Base-by-base conservation (phyloP, 805 yeast genomes). In the Debaryomyces hansenii region DNA sequence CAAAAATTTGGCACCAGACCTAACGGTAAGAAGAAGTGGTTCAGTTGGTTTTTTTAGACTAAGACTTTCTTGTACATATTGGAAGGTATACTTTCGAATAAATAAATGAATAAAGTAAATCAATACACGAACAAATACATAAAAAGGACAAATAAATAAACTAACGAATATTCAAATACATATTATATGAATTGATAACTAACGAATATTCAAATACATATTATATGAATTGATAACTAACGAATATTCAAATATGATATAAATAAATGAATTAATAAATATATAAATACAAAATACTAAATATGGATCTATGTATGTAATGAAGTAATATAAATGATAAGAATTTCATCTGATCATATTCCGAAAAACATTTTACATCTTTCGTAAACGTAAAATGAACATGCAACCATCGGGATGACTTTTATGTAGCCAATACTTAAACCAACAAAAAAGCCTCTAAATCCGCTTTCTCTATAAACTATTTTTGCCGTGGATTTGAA, bases 391-490 rank as follows among this genome's bases (percentile, higher is more conserved):
- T 82, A 91, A 66, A 92, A 92, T 12, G 97, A 85, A 65, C 97
- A 91, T 32, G 98, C 96, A 59, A 85, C 92, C 99, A 94, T 94
- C 7, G 99, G 99, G 15, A 88, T 82, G 31, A 94, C 96, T 66
- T 94, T 94, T 56, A 94, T 79, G 65, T 90, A 94, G 0, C 99
- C 99, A 55, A 94, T 92, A 54, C 94, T 85, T 58, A 94, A 78
- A 1, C 99, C 99, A 11, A 94, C 95, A 62, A 87, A 94, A 64
- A 87, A 91, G 12, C 99, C 98, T 56, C 82, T 75, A 51, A 87
- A 54, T 0, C 99, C 99, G 33, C 83, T 75, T 61, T 88, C 96
- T 37, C 67, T 69, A 58, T 76, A 85, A 5, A 94, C 85, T 44
- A 79, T 63, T 45, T 58, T 69, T 2, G 86, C 82, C 18, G 89